Evolutionary conservation across 2,329 filamentous ascomycete species (phyloP).

Genomic region (Cladobotryum protrusum): DNA sequence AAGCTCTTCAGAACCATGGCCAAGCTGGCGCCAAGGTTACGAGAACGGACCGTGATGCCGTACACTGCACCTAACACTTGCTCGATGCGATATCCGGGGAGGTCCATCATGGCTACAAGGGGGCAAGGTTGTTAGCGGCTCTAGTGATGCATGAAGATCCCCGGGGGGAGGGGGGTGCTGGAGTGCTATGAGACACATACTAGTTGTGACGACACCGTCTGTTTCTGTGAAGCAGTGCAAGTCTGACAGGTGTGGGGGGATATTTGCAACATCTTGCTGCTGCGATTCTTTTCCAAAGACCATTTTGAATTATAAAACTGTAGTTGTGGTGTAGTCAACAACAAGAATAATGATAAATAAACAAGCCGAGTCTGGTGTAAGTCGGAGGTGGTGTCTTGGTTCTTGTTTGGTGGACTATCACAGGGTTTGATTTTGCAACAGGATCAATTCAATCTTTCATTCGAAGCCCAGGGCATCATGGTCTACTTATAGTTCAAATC

Average conservation of each 20-base stretch:
- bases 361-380: too few species aligned
- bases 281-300: slow-evolving; percentile 20
- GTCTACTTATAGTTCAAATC: too few species aligned
- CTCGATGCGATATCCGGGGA: slow-evolving; percentile 54
- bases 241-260: slow-evolving; percentile 38
- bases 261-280: slow-evolving; percentile 25
- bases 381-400: too few species aligned
- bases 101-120: slow-evolving; percentile 51
- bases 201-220: slow-evolving; percentile 54
- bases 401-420: too few species aligned
- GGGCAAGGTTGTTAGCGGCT: neutral
- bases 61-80: slow-evolving; percentile 53
- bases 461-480: too few species aligned
- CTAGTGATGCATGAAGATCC: neutral
- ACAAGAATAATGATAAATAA: too few species aligned
- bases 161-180: neutral
- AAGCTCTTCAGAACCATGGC: slow-evolving; percentile 51
- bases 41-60: slow-evolving; percentile 50
- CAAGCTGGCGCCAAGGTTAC: slow-evolving; percentile 52
- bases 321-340: too few species aligned
- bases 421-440: too few species aligned
- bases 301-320: slow-evolving; percentile 16
- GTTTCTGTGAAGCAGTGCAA: slow-evolving; percentile 57
- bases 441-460: too few species aligned
- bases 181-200: slow-evolving; percentile 17